Base-by-base conservation (phyloP, 768 basidiomycete species). In the Tephrocybe sp. region DNA sequence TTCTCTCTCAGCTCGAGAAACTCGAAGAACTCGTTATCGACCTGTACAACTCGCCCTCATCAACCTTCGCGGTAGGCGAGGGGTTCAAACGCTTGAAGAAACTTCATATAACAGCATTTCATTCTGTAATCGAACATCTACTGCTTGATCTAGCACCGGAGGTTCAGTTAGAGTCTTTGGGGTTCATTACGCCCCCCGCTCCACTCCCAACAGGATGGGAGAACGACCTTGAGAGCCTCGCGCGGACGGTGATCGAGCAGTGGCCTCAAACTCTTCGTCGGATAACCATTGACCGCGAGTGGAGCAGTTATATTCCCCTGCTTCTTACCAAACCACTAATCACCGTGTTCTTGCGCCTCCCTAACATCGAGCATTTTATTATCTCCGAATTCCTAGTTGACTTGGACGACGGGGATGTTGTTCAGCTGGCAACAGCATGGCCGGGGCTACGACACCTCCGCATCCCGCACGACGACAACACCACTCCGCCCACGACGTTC, bases 221-320 rank as follows among this genome's bases (percentile, higher is more conserved):
- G 16, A 24, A 11, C 27, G 39, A 53, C 5, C 44, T 34, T 21
- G 27, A 21, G n/a, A 44, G 41, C 41, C 30, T 53, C 7, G 34
- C 44, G 18, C 16, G 25, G 11, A 37, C 35, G 26, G 18, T 53
- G 9, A 19, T 16, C 27, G 7, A 30, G 11, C 47, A 41, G 0
- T 53, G 52, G 52, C 32, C 26, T 5, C 24, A 21, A 9, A 38
- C 47, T 9, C 41, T 49, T 11, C 26, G 24, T 0, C 21, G 19
- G 13, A 49, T 53, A 9, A 37, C 41, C 26, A 21, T 53, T n/a
- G 52, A 53, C 15, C 40, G 42, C 30, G 37, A 44, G 24, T 40
- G 41, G 47, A 27, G 44, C 24, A 35, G 26, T 13, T 42, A n/a
- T 13, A 9, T 18, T 12, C 39, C 6, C 13, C 41, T 25, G 5